Evolutionary conservation across 2,329 filamentous ascomycete species (phyloP).

Genomic region (Penicillium aurantiogriseum): DNA sequence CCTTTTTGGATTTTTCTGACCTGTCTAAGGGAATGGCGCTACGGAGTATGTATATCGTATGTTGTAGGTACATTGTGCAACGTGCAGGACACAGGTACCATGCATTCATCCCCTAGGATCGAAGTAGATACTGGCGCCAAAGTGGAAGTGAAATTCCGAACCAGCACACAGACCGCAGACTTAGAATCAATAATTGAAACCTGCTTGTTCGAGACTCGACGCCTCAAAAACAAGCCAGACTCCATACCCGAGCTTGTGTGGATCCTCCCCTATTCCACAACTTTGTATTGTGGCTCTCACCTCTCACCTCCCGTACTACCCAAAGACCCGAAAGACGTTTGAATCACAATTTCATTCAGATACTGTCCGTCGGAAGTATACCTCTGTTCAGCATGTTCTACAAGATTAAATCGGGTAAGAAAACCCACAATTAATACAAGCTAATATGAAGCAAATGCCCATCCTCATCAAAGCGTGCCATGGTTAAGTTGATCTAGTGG

Average conservation of each 20-base stretch:
- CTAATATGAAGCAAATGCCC: conserved; percentile 12
- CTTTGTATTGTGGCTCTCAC: conserved; percentile 12
- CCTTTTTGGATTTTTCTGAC: neutral
- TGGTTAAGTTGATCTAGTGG: conserved; percentile 23
- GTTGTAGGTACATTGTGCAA: neutral
- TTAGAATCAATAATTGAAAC: conserved; percentile 20
- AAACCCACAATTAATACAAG: conserved; percentile 13
- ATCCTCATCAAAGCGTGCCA: conserved; percentile 29
- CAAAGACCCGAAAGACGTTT: neutral
- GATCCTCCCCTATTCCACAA: conserved; percentile 21
- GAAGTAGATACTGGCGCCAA: neutral
- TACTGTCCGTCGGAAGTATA: conserved; percentile 4
- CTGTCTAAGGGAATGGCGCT: neutral
- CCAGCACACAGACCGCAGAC: neutral
- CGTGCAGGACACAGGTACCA: conserved; percentile 1
- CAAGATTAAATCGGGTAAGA: neutral
- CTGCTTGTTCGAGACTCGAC: conserved; percentile 13
- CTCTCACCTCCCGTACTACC: neutral
- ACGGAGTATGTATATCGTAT: neutral
- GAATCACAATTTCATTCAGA: conserved; percentile 3
- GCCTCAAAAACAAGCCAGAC: conserved; percentile 8
- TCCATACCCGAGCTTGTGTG: conserved; percentile 24
- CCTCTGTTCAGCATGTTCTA: neutral
- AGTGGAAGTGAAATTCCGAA: neutral
- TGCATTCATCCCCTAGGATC: neutral